Base-by-base conservation (phyloP, 176 grass and related monocot genomes). In the Otatea glauca region DNA sequence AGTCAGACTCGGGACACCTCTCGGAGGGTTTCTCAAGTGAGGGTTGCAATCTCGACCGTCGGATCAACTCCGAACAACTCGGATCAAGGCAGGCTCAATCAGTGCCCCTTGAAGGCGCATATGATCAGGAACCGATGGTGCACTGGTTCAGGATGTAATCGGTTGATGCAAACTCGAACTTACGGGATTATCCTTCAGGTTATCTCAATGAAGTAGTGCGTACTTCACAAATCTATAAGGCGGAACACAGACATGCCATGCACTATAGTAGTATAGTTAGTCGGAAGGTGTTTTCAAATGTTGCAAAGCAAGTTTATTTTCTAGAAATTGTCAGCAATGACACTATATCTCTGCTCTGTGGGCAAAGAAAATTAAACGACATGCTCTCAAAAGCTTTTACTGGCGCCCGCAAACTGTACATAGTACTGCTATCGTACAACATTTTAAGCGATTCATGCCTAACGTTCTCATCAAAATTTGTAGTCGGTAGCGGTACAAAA, bases 351-450 rank as follows among this genome's bases (percentile, higher is more conserved):
- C 29, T 43, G 75, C 13, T 78, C 9, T 53, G 7, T 38, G 42
- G 7, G 5, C 21, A 43, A 5, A 1, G 4, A 18, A 9, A 23
- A 17, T 20, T 41, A 41, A 54, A 81, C 0, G 5, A 9, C 24
- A 39, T 35, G 11, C 32, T 42, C 32, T 14, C 10, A 15, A 14
- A 64, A 79, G 45, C 43, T n/a, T 44, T 17, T 54, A 55, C 32
- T 15, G 34, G 51, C 11, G 41, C 69, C 17, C 42, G 39, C 18
- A 60, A 75, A 48, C 69, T 89, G 50, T 81, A 76, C 59, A 83
- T 59, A 32, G 68, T 83, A 47, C 77, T 43, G 37, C 59, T 74
- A 75, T 62, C 80, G 29, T 74, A 83, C 80, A 79, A 79, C 61
- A 87, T 51, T 5, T 83, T 21, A 14, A 82, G 53, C 51, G n/a